These are phyloP conservation scores for Lactarius trivialis DNA, from an alignment of 768 basidiomycete species.

Conservation along the genomic window DNA sequence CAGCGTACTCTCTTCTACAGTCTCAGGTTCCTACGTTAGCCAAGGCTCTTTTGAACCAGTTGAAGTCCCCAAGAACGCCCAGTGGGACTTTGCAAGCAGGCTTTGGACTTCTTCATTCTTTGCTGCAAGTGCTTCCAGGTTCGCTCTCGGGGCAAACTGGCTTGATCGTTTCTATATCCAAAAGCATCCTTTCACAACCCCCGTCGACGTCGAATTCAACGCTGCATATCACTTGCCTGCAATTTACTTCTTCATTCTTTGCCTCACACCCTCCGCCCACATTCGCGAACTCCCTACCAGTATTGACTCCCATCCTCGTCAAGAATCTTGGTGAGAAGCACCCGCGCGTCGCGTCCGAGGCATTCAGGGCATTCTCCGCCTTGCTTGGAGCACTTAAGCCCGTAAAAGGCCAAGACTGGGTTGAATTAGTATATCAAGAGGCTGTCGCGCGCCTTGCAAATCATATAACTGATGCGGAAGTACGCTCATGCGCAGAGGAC, in stretches of 20 bases:
- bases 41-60: slow-evolving; percentile 78
- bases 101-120: slow-evolving; percentile 67
- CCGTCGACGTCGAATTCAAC: slow-evolving; percentile 73
- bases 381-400: slow-evolving; percentile 73
- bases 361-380: slow-evolving; percentile 82
- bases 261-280: slow-evolving; percentile 56
- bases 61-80: slow-evolving; percentile 73
- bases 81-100: slow-evolving; percentile 79
- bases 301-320: slow-evolving; percentile 68
- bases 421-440: slow-evolving; percentile 66
- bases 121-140: slow-evolving; percentile 78
- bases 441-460: slow-evolving; percentile 62
- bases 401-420: slow-evolving; percentile 57
- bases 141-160: slow-evolving; percentile 66
- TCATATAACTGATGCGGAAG: slow-evolving; percentile 88
- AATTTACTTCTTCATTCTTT: slow-evolving; percentile 84
- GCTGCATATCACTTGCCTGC: slow-evolving; percentile 75
- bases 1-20: slow-evolving; percentile 63
- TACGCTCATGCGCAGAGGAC: slow-evolving; percentile 75
- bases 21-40: slow-evolving; percentile 72
- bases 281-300: slow-evolving; percentile 54
- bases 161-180: slow-evolving; percentile 56
- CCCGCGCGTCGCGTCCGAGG: slow-evolving; percentile 82
- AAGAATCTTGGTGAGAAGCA: slow-evolving; percentile 74
- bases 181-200: slow-evolving; percentile 56